phyloP scores from a whole-genome alignment of 1,284 basidiomycete species.

The Pisolithus thermaeus region DNA sequence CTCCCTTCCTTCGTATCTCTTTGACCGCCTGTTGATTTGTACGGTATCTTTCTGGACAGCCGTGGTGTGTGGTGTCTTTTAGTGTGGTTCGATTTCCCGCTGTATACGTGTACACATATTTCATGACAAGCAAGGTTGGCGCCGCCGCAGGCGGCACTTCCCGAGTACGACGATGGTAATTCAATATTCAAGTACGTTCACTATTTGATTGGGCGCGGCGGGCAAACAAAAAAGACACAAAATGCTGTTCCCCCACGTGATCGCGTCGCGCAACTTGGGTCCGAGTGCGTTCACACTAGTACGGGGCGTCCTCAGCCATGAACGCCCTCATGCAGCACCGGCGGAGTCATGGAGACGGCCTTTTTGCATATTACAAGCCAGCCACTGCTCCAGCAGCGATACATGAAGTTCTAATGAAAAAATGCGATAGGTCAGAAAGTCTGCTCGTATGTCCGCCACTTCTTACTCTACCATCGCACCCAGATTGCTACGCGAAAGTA shows the following conservation, averaged over 20 bases:
- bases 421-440: not conserved
- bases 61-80: too few species aligned
- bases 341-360: not conserved
- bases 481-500: not conserved
- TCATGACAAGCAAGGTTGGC: too few species aligned
- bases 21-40: too few species aligned
- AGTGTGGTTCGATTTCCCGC: too few species aligned
- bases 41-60: too few species aligned
- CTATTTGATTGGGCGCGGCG: too few species aligned
- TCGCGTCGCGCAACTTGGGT: not conserved
- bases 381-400: not conserved
- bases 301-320: not conserved
- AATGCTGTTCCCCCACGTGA: not conserved
- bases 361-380: slow-evolving; percentile 1
- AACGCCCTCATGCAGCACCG: not conserved
- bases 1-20: too few species aligned
- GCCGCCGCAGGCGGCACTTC: too few species aligned
- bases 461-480: not conserved
- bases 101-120: too few species aligned
- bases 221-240: too few species aligned
- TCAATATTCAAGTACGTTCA: too few species aligned
- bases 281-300: not conserved
- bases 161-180: too few species aligned
- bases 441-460: not conserved
- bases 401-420: not conserved